phyloP scores from a whole-genome alignment of 768 basidiomycete genomes.

The Podaxis sp. region DNA sequence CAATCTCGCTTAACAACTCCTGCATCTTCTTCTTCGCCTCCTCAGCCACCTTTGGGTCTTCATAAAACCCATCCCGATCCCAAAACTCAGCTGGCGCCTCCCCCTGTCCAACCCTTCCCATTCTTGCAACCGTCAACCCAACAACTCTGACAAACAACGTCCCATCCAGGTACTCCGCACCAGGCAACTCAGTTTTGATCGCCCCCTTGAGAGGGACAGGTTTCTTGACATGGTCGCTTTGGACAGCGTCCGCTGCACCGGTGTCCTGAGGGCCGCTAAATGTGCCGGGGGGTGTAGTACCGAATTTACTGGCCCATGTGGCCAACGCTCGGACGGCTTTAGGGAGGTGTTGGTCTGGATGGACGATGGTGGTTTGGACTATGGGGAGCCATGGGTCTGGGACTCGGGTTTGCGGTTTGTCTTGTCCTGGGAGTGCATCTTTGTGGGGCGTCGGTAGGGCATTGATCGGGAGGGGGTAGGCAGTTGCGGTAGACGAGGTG shows the following conservation, averaged over 20 bases:
- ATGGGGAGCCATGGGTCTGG: conserved; percentile 64
- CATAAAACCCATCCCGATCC: conserved; percentile 25
- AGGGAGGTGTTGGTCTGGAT: conserved; percentile 55
- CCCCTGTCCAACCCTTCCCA: conserved; percentile 39
- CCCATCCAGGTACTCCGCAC: conserved; percentile 57
- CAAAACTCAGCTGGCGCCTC: conserved; percentile 21
- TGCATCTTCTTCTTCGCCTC: background rate
- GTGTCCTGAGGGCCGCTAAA: conserved; percentile 38
- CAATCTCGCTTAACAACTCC: background rate
- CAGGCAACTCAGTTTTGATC: conserved; percentile 34
- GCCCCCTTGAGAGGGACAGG: background rate
- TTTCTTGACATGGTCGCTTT: too few species aligned
- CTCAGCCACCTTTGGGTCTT: background rate
- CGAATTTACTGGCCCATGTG: conserved; percentile 24
- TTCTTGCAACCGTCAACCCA: conserved; percentile 46
- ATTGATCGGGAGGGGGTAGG: conserved; percentile 16
- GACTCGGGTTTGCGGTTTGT: conserved; percentile 33
- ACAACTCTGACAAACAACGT: conserved; percentile 62
- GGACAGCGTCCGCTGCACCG: too few species aligned
- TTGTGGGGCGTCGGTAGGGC: conserved; percentile 26
- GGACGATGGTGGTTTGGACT: conserved; percentile 49
- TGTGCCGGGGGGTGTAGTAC: conserved; percentile 17
- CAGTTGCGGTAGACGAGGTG: conserved; percentile 22
- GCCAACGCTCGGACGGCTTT: conserved; percentile 40
- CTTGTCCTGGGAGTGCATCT: conserved; percentile 24